Conservation (phyloP, 2,329 filamentous ascomycete genomes). For the Tolypocladium tundrense region DNA sequence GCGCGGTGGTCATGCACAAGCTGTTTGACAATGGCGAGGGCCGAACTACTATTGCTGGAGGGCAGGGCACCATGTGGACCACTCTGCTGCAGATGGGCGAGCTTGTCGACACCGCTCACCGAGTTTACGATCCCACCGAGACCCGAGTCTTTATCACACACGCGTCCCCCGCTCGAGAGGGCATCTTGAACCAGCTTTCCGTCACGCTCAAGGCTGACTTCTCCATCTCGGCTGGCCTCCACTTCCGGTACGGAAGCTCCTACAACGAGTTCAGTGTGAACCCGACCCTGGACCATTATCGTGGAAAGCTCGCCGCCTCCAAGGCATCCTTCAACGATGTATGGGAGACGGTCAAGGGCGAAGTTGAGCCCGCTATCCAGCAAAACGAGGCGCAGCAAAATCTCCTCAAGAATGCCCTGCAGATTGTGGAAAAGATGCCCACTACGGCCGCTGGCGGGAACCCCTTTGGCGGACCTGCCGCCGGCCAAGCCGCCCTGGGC, state of each 20-base stretch:
- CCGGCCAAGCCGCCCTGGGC: constrained; percentile 62
- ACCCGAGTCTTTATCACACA: constrained; percentile 95
- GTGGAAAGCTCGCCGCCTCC: constrained; percentile 93
- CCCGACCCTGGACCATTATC: constrained; percentile 94
- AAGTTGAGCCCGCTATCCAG: constrained; percentile 88
- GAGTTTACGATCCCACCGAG: constrained; percentile 96
- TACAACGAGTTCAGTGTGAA: constrained; percentile 99
- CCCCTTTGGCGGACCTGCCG: constrained; percentile 81
- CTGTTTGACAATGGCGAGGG: constrained; percentile 98
- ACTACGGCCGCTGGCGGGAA: constrained; percentile 90
- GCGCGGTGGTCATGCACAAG: constrained; percentile 99
- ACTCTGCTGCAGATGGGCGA: constrained; percentile 97
- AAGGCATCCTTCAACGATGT: constrained; percentile 99
- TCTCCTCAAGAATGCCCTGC: constrained; percentile 79
- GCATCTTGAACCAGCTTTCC: constrained; percentile 92
- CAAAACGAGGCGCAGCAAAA: constrained; percentile 93
- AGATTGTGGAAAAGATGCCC: constrained; percentile 97
- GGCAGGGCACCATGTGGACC: constrained; percentile 99
- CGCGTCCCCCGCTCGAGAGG: constrained; percentile 90
- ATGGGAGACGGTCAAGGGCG: constrained; percentile 95
- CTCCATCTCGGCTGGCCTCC: constrained; percentile 91
- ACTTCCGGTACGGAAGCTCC: constrained; percentile 97
- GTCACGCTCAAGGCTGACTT: constrained; percentile 97
- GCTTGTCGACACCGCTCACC: constrained; percentile 92
- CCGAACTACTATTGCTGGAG: constrained; percentile 93